Evolutionary conservation across 75 land plant species (phyloP), one percentile per base, ranked within the genome.

Genomic region (Pinus tabuliformis): DNA sequence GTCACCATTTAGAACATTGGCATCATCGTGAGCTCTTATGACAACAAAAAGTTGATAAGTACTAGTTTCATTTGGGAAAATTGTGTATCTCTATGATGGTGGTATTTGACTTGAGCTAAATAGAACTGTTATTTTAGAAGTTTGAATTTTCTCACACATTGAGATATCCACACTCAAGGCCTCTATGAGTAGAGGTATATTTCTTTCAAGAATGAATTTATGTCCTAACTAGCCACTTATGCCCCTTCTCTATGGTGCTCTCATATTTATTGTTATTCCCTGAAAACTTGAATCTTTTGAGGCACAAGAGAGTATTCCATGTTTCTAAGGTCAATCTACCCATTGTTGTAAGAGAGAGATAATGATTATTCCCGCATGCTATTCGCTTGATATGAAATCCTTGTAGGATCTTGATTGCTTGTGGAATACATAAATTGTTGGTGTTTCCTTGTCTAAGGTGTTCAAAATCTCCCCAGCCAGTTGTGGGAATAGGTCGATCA

Each of bases 291-390:
- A 66, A 96, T 81, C 75, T 81, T 91, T 60, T 84, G 88, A 71
- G 99, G 99, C 26, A 94, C 79, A 45, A 90, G 89, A 45, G 91
- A 84, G 59, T 94, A 97, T 58, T 94, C 97, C 17, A 90, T 90
- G 77, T 84, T 80, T 6, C 99, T 95, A 80, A 94, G 95, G 33
- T 97, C 99, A 49, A 96, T 95, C 72, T 96, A 97, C 37, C 99
- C 99, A 87, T 96, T 96, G 76, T 81, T 39, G 95, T 90, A 18
- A 97, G 81, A 54, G 90, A 95, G 72, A 97, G 86, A 77, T 98
- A 97, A 73, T 97, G 99, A 79, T 95, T 92, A 57, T 97, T 98
- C 5, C 99, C 99, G 82, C 98, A 97, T 61, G 98, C 98, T 77
- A 97, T 97, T 85, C 94, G 98, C 80, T 82, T 90, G 33, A 94